Conservation (phyloP, 2,329 filamentous ascomycete species). For the Cordyceps cicadae region DNA sequence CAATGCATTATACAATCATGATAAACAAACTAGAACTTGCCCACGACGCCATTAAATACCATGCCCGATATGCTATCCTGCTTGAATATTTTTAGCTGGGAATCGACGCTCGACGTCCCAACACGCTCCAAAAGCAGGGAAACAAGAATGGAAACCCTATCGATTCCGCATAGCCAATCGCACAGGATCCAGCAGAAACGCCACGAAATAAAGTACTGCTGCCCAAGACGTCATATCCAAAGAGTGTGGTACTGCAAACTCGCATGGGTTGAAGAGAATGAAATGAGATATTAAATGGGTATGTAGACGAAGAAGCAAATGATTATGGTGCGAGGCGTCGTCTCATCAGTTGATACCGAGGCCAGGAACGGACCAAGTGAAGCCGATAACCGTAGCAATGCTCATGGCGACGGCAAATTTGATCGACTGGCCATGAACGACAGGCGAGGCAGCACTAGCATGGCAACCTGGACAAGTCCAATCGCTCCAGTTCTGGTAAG, state of each 20-base stretch:
- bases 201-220: neutral
- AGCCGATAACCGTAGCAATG: constrained; percentile 48
- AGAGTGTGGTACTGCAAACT: neutral
- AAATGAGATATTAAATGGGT: neutral
- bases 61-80: neutral
- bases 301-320: neutral
- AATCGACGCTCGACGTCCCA: neutral
- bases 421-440: constrained; percentile 39
- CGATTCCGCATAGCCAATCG: neutral
- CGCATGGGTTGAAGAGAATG: neutral
- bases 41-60: neutral
- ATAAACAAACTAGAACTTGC: neutral
- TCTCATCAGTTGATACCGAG: constrained; percentile 28
- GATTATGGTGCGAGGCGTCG: neutral
- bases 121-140: neutral
- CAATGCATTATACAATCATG: constrained; percentile 3
- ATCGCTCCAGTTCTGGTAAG: constrained; percentile 42
- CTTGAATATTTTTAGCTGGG: neutral
- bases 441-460: constrained; percentile 37
- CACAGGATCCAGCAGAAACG: neutral
- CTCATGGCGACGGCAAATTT: constrained; percentile 47
- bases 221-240: constrained; percentile 1
- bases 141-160: neutral
- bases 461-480: constrained; percentile 50
- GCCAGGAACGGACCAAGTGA: constrained; percentile 56